Evolutionary conservation across 306 rosid genomes (phyloP).

Genomic region (Lathyrus aphaca): DNA sequence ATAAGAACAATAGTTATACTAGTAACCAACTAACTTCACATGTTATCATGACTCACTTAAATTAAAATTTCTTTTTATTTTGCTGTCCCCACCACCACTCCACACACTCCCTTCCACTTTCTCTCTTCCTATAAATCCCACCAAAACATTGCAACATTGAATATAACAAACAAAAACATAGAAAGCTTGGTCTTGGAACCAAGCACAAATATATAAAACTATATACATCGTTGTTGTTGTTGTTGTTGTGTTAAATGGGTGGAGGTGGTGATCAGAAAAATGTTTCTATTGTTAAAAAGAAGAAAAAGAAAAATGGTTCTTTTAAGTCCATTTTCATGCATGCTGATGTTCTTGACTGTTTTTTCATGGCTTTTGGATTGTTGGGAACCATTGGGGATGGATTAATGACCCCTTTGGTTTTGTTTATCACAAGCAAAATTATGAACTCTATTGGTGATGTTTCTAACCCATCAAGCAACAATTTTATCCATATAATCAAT

Average conservation of each 20-base stretch:
- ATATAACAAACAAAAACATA: background rate
- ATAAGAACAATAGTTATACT: background rate
- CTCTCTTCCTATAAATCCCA: conserved; percentile 42
- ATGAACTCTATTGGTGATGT: conserved; percentile 48
- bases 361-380: conserved; percentile 64
- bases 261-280: conserved; percentile 27
- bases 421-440: conserved; percentile 41
- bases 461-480: background rate
- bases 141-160: conserved; percentile 9
- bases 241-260: conserved; percentile 36
- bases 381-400: conserved; percentile 80
- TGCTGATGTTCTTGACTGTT: conserved; percentile 63
- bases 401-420: conserved; percentile 54
- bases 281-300: conserved; percentile 34
- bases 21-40: conserved; percentile 29
- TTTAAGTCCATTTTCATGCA: conserved; percentile 73
- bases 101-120: background rate
- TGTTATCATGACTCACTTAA: conserved; percentile 18
- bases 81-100: conserved; percentile 42
- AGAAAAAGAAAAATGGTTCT: conserved; percentile 48
- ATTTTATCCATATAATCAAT: conserved; percentile 33
- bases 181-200: conserved; percentile 39
- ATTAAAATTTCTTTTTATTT: background rate
- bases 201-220: background rate
- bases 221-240: no score